Conservation (phyloP, 169 alveolate genomes). For the Prorocentrum cordatum region DNA sequence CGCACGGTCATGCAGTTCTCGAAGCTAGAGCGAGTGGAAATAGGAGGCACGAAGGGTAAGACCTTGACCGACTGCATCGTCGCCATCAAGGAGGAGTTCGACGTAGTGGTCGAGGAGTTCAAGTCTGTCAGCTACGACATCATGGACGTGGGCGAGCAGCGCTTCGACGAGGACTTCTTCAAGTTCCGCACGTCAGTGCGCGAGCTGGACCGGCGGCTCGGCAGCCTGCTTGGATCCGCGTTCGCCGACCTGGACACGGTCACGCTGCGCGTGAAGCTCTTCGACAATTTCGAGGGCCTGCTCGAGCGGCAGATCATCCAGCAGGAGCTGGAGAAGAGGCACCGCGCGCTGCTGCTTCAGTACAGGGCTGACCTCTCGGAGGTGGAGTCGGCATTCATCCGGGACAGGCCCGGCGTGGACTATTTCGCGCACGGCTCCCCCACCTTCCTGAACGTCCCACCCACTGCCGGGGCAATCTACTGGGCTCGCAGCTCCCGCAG, state of each 20-base stretch:
- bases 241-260: conserved; percentile 80
- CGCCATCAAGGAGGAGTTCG: conserved; percentile 53
- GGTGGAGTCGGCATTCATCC: neutral
- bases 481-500: conserved; percentile 87
- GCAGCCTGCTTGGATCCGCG: conserved; percentile 44
- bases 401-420: conserved; percentile 8
- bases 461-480: conserved; percentile 88
- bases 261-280: conserved; percentile 82
- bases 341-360: conserved; percentile 79
- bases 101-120: conserved; percentile 84
- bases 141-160: conserved; percentile 85
- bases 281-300: conserved; percentile 75
- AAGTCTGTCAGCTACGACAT: conserved; percentile 83
- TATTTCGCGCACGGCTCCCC: conserved; percentile 79
- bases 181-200: conserved; percentile 80
- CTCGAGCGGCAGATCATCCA: conserved; percentile 84
- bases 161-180: conserved; percentile 86
- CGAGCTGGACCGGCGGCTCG: conserved; percentile 73
- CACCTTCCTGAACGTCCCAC: conserved; percentile 87
- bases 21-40: conserved; percentile 84
- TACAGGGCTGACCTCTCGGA: conserved; percentile 23
- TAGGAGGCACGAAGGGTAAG: conserved; percentile 89
- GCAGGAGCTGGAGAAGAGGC: conserved; percentile 87
- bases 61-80: conserved; percentile 75
- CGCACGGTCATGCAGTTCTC: conserved; percentile 84